These are phyloP conservation scores for Fusarium sp. DNA, from an alignment of 2,329 filamentous ascomycete species.

Conservation along the genomic window DNA sequence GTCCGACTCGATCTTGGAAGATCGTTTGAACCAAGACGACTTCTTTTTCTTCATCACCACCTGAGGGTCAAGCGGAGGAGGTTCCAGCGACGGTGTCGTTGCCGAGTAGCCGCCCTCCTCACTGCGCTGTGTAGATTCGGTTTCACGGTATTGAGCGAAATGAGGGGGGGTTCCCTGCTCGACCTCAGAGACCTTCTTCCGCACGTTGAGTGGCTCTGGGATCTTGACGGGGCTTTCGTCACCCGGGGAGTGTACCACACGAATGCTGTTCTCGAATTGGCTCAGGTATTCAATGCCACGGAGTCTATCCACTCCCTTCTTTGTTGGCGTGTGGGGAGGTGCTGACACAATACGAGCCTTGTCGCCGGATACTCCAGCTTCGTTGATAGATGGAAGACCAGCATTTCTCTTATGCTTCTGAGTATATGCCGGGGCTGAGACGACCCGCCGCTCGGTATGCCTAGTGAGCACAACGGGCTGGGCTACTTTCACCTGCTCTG, in stretches of 20 bases:
- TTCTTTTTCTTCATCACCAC: slow-evolving; percentile 56
- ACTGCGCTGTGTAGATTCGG: slow-evolving; percentile 21
- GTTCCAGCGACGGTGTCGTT: slow-evolving; percentile 33
- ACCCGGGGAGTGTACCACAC: slow-evolving; percentile 63
- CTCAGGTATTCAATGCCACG: slow-evolving; percentile 58
- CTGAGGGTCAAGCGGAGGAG: slow-evolving; percentile 30
- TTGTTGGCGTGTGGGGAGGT: slow-evolving; percentile 53
- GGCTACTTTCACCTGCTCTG: slow-evolving; percentile 46
- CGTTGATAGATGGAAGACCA: slow-evolving; percentile 62
- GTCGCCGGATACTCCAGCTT: slow-evolving; percentile 51
- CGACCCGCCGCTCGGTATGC: slow-evolving; percentile 57
- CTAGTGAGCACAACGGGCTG: slow-evolving; percentile 49
- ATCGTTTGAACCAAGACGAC: slow-evolving; percentile 63
- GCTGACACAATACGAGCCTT: slow-evolving; percentile 61
- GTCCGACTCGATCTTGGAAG: slow-evolving; percentile 53
- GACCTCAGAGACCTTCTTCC: slow-evolving; percentile 51
- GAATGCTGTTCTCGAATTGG: slow-evolving; percentile 63
- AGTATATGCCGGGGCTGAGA: slow-evolving; percentile 63
- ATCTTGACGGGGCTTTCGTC: slow-evolving; percentile 49
- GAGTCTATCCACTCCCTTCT: slow-evolving; percentile 48
- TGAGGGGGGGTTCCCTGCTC: slow-evolving; percentile 37
- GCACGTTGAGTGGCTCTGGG: slow-evolving; percentile 56
- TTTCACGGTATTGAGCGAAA: slow-evolving; percentile 28
- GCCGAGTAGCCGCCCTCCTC: neutral
- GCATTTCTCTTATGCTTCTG: slow-evolving; percentile 53